Conservation (phyloP, 495 filamentous ascomycete species). For the Neurospora hispaniola region DNA sequence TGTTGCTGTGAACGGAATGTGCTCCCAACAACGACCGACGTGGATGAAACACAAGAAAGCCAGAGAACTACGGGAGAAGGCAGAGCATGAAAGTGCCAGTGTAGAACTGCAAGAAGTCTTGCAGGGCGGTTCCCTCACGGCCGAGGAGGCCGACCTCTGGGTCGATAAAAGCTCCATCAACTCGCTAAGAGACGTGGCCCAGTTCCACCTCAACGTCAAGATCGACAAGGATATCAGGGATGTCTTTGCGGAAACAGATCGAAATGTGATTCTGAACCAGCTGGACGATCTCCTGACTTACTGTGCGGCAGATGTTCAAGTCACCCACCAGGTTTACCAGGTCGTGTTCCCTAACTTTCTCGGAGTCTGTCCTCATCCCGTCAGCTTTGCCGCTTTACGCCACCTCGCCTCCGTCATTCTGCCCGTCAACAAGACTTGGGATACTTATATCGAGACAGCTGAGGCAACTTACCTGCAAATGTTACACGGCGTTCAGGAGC, state of each 20-base stretch:
- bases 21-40: slow-evolving; percentile 85
- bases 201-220: slow-evolving; percentile 85
- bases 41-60: slow-evolving; percentile 96
- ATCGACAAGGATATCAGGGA: slow-evolving; percentile 87
- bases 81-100: slow-evolving; percentile 58
- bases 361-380: slow-evolving; percentile 83
- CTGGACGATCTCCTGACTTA: slow-evolving; percentile 84
- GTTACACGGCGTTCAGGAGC: slow-evolving; percentile 62
- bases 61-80: slow-evolving; percentile 71
- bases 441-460: slow-evolving; percentile 66
- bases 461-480: slow-evolving; percentile 75
- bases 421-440: slow-evolving; percentile 80
- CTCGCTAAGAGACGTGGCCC: slow-evolving; percentile 87
- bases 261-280: slow-evolving; percentile 52
- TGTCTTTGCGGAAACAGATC: slow-evolving; percentile 74
- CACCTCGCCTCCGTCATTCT: slow-evolving; percentile 89
- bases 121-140: slow-evolving; percentile 50
- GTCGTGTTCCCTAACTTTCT: slow-evolving; percentile 86
- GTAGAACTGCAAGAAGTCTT: slow-evolving; percentile 62
- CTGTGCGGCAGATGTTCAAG: slow-evolving; percentile 87
- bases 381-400: slow-evolving; percentile 88
- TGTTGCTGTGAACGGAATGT: slow-evolving; percentile 98
- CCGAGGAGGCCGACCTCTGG: slow-evolving; percentile 93
- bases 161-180: slow-evolving; percentile 90
- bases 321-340: slow-evolving; percentile 87